Evolutionary conservation across 768 basidiomycete genomes (phyloP), one percentile per base, ranked within the genome.

Genomic region (Amylocystis lapponica): DNA sequence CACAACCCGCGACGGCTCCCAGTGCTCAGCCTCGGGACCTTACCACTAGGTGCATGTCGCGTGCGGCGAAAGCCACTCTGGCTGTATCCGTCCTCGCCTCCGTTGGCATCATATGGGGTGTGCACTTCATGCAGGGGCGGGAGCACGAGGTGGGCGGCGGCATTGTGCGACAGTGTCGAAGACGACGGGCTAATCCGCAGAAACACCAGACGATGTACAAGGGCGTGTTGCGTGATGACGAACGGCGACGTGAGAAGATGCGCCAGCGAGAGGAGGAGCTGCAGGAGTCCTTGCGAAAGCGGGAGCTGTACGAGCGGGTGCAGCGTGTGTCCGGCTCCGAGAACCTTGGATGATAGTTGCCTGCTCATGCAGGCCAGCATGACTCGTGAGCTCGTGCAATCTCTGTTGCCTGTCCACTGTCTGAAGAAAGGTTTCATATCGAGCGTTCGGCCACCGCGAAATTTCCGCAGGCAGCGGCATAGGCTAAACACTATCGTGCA

Each of bases 131-230:
- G 43, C 93, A 97, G 58, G 67, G 74, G 13, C 76, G 79, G 55
- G 92, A 97, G 63, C 82, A 83, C 43, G 79, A 90, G 53, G 94
- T 92, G 50, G 36, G 67, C n/a, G n/a, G n/a, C n/a, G n/a, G n/a
- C n/a, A n/a, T n/a, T n/a, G n/a, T n/a, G n/a, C n/a, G n/a, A n/a
- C n/a, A n/a, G n/a, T n/a, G n/a, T n/a, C n/a, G n/a, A n/a, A n/a
- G n/a, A n/a, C n/a, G n/a, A n/a, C n/a, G n/a, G n/a, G n/a, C n/a
- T n/a, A n/a, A n/a, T n/a, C n/a, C n/a, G n/a, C n/a, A n/a, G n/a
- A n/a, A n/a, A n/a, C n/a, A n/a, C n/a, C 47, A 97, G 93, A 81
- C 68, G 22, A 96, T 96, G 93, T 95, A 87, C 58, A 72, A 83
- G 58, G 93, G 93, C 20, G 94, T 96, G 2, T 56, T 95, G 35